Percentiles rank a stretch among this genome's conserved stretches.
Conservation (phyloP, 2,329 filamentous ascomycete species). For the Pseudocercospora cruenta region DNA sequence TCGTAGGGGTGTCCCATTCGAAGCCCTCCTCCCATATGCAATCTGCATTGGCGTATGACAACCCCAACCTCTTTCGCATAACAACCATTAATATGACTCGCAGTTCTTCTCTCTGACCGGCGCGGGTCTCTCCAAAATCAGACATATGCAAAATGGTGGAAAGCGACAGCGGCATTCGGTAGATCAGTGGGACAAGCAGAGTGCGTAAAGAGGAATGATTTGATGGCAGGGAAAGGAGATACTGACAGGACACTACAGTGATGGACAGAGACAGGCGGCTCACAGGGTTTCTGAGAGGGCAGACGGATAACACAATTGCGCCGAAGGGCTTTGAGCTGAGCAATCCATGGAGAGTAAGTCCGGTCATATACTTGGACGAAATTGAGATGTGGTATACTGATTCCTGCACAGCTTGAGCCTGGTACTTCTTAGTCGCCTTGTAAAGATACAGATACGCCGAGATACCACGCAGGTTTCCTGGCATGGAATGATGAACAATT, state of each 20-base stretch:
- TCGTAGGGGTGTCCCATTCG: conserved; percentile 67
- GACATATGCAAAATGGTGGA: conserved; percentile 64
- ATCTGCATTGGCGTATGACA: conserved; percentile 61
- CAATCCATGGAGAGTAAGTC: conserved; percentile 68
- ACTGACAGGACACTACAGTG: conserved; percentile 51
- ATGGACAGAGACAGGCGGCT: conserved; percentile 68
- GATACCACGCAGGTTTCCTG: not conserved
- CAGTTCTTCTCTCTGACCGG: conserved; percentile 66
- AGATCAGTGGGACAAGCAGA: conserved; percentile 68
- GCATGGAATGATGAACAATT: not conserved
- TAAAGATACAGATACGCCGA: not conserved
- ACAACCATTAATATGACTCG: conserved; percentile 20
- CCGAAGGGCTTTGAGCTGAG: conserved; percentile 67
- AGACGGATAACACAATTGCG: conserved; percentile 62
- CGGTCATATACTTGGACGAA: not conserved
- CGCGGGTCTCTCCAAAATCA: conserved; percentile 60
- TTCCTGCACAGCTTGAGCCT: conserved; percentile 14
- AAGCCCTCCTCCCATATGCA: conserved; percentile 66
- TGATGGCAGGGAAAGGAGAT: not conserved
- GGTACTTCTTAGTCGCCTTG: conserved; percentile 11
- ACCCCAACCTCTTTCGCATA: not conserved
- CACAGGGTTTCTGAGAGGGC: conserved; percentile 64
- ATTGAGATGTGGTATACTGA: conserved; percentile 7
- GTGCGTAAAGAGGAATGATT: conserved; percentile 32
- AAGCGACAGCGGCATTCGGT: conserved; percentile 63